Conservation (phyloP, 345 rosid genomes). For the Bruguiera gymnorhiza region DNA sequence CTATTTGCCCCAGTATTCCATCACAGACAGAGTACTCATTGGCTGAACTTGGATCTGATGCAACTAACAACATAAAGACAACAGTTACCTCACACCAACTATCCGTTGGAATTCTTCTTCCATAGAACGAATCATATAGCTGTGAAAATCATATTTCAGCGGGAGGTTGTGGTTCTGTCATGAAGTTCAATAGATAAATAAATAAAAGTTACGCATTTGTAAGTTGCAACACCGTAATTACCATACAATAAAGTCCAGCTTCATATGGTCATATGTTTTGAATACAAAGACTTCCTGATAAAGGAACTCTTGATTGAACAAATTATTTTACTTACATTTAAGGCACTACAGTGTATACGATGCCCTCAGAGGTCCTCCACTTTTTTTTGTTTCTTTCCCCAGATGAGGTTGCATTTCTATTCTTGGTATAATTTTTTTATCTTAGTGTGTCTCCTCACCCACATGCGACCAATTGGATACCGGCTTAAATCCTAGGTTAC, state of each 20-base stretch:
- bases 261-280: neutral
- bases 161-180: constrained; percentile 86
- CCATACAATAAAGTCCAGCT: too few relatives aligned
- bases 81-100: constrained; percentile 82
- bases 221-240: too few relatives aligned
- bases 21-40: neutral
- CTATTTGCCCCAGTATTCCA: constrained; percentile 3
- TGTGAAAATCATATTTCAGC: constrained; percentile 74
- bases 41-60: neutral
- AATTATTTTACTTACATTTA: too few relatives aligned
- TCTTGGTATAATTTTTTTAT: too few relatives aligned
- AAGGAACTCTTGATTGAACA: too few relatives aligned
- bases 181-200: constrained; percentile 11
- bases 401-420: too few relatives aligned
- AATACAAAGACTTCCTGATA: neutral
- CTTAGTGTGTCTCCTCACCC: too few relatives aligned
- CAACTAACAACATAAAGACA: neutral
- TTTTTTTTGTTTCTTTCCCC: too few relatives aligned
- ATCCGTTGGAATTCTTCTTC: constrained; percentile 94
- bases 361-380: too few relatives aligned
- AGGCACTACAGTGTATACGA: too few relatives aligned
- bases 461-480: too few relatives aligned
- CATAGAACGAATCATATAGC: constrained; percentile 98
- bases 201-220: constrained; percentile 3
- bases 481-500: neutral